Base-by-base conservation (phyloP, 169 alveolate species). In the Eimeria maxima region DNA sequence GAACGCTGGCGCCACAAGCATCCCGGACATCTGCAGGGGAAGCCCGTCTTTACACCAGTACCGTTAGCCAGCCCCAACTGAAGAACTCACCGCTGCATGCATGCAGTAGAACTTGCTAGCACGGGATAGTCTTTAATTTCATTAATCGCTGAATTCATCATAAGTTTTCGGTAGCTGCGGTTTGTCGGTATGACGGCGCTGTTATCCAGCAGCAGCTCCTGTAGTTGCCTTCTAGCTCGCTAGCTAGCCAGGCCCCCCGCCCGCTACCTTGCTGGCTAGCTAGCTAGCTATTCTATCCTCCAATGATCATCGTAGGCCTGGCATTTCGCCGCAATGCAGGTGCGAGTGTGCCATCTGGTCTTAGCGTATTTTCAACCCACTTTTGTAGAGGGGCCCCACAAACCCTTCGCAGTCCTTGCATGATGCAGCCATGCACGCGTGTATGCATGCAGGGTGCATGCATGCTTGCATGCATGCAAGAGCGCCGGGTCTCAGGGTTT, bases 251-350 rank as follows among this genome's bases (percentile, higher is more conserved):
- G 74, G 22, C n/a, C 33, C 8, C 74, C 74, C 6, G 74, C 42
- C 14, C 6, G 74, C 74, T 65, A 65, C 22, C 74, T 65, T 4
- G 16, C 16, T 65, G 24, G 74, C 74, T 65, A 65, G 74, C 74
- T 20, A 65, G 16, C 74, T 65, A 65, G 74, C 74, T 65, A n/a
- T 7, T 13, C 42, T 65, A 24, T 65, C 74, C 74, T 65, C n/a
- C n/a, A 65, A 4, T n/a, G 74, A 65, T 42, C 33, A n/a, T 65
- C 74, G 16, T 24, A 65, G 74, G 74, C 74, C 74, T 65, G 74
- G 74, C 74, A 65, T 24, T 20, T 5, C 33, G 74, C 74, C 74
- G 18, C 74, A 65, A 65, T 65, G 74, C 74, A 65, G 74, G 74
- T 65, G 74, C 74, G 42, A 13, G 42, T 65, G 42, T 65, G 74